Percentiles rank a stretch among this genome's conserved stretches.
These are phyloP conservation scores for Mortierella sp. DNA, from an alignment of 371 early-diverging fungal genomes.

Conservation along the genomic window DNA sequence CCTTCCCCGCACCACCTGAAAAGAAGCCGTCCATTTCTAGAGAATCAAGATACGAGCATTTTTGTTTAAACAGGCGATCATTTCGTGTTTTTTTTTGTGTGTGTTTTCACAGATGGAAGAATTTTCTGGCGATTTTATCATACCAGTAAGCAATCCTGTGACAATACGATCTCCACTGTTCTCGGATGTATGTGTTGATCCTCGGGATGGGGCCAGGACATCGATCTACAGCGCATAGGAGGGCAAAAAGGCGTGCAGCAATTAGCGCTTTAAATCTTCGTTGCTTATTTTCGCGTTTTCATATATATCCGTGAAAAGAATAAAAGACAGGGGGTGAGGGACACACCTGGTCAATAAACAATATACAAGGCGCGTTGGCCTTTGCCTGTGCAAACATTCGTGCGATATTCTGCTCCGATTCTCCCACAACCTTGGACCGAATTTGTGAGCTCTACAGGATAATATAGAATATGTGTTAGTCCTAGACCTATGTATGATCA, in stretches of 20 bases:
- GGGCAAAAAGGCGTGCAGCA: background rate
- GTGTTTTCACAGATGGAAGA: too few relatives aligned
- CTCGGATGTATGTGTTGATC: constrained; percentile 75
- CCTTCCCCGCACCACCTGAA: constrained; percentile 57
- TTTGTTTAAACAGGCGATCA: too few relatives aligned
- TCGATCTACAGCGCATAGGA: constrained; percentile 65
- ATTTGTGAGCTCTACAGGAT: constrained; percentile 83
- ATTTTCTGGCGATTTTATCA: too few relatives aligned
- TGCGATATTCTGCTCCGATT: constrained; percentile 82
- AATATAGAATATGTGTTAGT: too few relatives aligned
- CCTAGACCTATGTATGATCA: too few relatives aligned
- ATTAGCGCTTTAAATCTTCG: too few relatives aligned
- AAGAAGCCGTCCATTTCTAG: constrained; percentile 87
- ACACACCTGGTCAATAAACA: constrained; percentile 83
- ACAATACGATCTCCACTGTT: constrained; percentile 85
- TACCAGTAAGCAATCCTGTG: constrained; percentile 82
- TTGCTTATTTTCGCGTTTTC: too few relatives aligned
- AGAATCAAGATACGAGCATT: background rate
- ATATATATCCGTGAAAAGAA: background rate
- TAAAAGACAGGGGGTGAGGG: background rate
- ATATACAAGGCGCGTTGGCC: constrained; percentile 83
- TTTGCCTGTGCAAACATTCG: constrained; percentile 81
- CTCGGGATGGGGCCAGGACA: constrained; percentile 75
- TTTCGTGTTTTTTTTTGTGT: too few relatives aligned
- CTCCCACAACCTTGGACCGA: constrained; percentile 85